phyloP scores from a whole-genome alignment of 2,329 filamentous ascomycete species.

The Ascochyta fabae region DNA sequence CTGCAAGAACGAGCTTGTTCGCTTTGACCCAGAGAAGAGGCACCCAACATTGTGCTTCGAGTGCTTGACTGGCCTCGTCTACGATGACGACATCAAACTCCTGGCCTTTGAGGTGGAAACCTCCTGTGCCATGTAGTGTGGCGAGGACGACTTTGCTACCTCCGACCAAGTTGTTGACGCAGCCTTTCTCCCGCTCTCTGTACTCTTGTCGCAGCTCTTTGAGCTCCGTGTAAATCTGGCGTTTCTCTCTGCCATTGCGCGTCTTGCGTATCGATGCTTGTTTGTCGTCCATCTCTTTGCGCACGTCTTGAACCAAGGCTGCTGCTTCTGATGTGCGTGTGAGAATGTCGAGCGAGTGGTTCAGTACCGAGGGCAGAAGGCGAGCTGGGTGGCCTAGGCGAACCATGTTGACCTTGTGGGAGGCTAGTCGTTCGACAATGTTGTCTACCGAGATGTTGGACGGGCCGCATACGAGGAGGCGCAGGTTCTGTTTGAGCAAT shows the following conservation, averaged over 20 bases:
- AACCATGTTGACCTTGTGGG: slow-evolving; percentile 84
- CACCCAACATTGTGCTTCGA: slow-evolving; percentile 98
- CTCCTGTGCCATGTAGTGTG: slow-evolving; percentile 90
- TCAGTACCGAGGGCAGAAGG: slow-evolving; percentile 83
- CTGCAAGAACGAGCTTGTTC: slow-evolving; percentile 85
- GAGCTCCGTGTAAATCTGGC: slow-evolving; percentile 82
- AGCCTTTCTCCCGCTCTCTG: slow-evolving; percentile 80
- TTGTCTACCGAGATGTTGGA: slow-evolving; percentile 99
- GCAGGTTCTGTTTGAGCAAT: slow-evolving; percentile 72
- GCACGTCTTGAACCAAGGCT: slow-evolving; percentile 85
- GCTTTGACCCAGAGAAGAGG: slow-evolving; percentile 74
- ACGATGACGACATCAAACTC: slow-evolving; percentile 93
- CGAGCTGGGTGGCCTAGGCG: slow-evolving; percentile 92
- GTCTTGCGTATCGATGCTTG: slow-evolving; percentile 89
- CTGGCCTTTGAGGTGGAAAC: slow-evolving; percentile 78
- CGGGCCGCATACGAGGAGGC: slow-evolving; percentile 91
- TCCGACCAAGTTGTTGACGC: slow-evolving; percentile 75
- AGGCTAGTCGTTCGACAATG: slow-evolving; percentile 88
- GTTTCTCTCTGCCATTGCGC: slow-evolving; percentile 77
- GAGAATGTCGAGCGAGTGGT: slow-evolving; percentile 88
- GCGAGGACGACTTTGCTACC: slow-evolving; percentile 88
- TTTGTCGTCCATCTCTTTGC: slow-evolving; percentile 91
- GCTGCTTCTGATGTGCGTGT: slow-evolving; percentile 91
- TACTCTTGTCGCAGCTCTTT: slow-evolving; percentile 88
- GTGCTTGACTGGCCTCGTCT: slow-evolving; percentile 92